Conservation (phyloP, 2,329 filamentous ascomycete species). For the Sarocladiaceae sp. region DNA sequence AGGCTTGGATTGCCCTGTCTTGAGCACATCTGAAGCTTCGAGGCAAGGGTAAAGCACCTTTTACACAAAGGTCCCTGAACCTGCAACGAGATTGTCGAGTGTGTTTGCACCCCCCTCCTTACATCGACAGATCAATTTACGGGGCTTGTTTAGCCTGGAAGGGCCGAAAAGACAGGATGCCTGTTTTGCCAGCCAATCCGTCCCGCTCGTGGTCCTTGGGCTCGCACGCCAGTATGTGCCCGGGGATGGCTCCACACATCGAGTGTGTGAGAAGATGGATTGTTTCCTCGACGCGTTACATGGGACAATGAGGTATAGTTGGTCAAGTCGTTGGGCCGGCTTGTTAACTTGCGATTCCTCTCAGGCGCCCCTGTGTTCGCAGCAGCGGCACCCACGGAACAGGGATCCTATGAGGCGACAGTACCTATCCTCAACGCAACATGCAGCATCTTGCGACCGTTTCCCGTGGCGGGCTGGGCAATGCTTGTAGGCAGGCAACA, state of each 20-base stretch:
- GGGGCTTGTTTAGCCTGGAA: slow-evolving; percentile 10
- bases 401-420: too few relatives aligned
- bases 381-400: too few relatives aligned
- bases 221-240: neutral
- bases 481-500: neutral
- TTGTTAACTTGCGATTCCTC: neutral
- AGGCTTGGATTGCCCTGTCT: too few relatives aligned
- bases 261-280: neutral
- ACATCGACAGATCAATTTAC: neutral
- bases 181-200: slow-evolving; percentile 10
- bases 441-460: too few relatives aligned
- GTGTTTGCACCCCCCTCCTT: neutral
- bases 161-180: slow-evolving; percentile 8
- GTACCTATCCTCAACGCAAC: too few relatives aligned
- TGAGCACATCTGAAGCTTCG: neutral
- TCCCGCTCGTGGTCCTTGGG: slow-evolving; percentile 1
- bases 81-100: neutral
- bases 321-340: neutral
- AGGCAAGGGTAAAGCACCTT: neutral
- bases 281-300: neutral
- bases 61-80: slow-evolving; percentile 1
- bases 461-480: too few relatives aligned
- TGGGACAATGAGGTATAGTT: neutral
- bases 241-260: neutral
- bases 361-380: neutral